Base-by-base conservation (phyloP, 2,329 filamentous ascomycete species). In the Claviceps humidiphila region DNA sequence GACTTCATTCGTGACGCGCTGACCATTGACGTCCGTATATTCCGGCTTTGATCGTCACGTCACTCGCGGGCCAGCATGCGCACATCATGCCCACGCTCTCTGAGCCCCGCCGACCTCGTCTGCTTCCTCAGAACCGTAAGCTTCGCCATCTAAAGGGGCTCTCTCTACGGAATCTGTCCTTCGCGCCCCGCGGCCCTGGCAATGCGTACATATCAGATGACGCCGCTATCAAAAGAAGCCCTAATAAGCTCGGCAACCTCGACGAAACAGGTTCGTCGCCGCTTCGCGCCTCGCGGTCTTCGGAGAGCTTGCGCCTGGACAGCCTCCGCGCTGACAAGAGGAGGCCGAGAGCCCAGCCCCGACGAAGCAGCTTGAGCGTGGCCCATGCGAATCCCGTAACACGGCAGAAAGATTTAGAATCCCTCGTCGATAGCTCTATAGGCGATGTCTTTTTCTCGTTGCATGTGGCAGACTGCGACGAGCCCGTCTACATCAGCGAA, bases 401-500 rank as follows among this genome's bases (percentile, higher is more conserved):
- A 26, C 68, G 89, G 51, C 89, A 95, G 71, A 82, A 81, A 66
- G 84, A 82, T 63, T 71, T 95, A 43, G 86, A 93, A 65, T 76
- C 83, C 58, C 77, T 87, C 7, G 80, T 86, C 30, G 80, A 82
- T 50, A 79, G 75, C 59, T 77, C 81, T 50, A 82, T 93, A 68
- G 88, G 84, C n/a, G 86, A 96, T 68, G 82, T 84, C 16, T 96
- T 95, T 75, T 93, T 95, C 66, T 87, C 88, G 2, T 64, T 96
- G 50, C 90, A 96, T 66, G 78, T 83, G 46, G 71, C 78, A 1
- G 78, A 71, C 3, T 68, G 81, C 50, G 68, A 75, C 47, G 83
- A 88, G 16, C 89, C 91, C 0, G 71, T 96, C n/a, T 96, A 96
- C 65, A 80, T 95, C 60, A 95, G 89, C 62, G 91, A 97, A 68